phyloP scores from a whole-genome alignment of 305 asterid species.

The Fraxinus albicans region DNA sequence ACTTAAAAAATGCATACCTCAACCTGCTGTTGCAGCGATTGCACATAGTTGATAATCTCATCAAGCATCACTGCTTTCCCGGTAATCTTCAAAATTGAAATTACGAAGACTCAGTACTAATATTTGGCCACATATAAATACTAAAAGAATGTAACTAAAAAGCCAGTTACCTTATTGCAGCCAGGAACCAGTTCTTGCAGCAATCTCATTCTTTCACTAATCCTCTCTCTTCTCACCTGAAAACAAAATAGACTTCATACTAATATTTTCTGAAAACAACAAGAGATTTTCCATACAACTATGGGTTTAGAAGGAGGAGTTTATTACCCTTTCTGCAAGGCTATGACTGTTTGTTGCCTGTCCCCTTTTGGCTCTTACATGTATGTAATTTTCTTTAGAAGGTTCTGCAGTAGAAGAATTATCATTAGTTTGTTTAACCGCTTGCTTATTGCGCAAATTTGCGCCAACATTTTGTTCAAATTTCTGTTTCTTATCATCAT shows the following conservation, averaged over 20 bases:
- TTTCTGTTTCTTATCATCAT: constrained; percentile 49
- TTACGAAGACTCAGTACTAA: not conserved
- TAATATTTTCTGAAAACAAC: not conserved
- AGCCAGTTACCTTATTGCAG: constrained; percentile 66
- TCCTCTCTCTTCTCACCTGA: constrained; percentile 91
- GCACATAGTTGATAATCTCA: constrained; percentile 94
- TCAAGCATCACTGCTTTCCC: constrained; percentile 98
- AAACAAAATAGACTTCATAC: constrained; percentile 11
- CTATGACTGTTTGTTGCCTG: constrained; percentile 97
- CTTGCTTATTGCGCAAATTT: constrained; percentile 45
- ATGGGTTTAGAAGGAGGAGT: not conserved
- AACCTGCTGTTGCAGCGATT: constrained; percentile 85
- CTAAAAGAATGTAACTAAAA: not conserved
- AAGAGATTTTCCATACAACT: not conserved
- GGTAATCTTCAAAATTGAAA: constrained; percentile 50
- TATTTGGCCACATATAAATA: not conserved
- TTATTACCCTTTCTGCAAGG: constrained; percentile 89
- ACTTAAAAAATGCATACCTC: constrained; percentile 52
- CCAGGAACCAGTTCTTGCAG: constrained; percentile 97
- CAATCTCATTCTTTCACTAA: constrained; percentile 91
- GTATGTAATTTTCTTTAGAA: constrained; percentile 74
- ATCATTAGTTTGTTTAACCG: constrained; percentile 47
- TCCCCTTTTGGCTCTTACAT: constrained; percentile 86
- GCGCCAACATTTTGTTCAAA: constrained; percentile 38
- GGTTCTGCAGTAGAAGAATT: constrained; percentile 49